Evolutionary conservation across 495 filamentous ascomycete species (phyloP).

Genomic region (Filosporella fistucella): DNA sequence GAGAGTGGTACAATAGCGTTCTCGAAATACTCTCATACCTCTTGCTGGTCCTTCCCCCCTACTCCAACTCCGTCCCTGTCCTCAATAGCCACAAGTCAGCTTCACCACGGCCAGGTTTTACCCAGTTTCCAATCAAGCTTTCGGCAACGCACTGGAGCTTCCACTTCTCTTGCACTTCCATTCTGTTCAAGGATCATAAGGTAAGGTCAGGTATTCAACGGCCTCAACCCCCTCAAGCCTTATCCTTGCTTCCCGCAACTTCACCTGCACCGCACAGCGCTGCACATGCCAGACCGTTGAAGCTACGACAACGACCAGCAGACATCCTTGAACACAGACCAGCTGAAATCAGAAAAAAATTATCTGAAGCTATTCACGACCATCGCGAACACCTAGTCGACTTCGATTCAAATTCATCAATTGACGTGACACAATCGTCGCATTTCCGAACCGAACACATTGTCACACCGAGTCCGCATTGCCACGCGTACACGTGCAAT

Average conservation of each 20-base stretch:
- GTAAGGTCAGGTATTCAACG: not conserved
- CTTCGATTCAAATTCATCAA: not conserved
- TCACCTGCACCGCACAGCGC: constrained; percentile 4
- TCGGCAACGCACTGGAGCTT: constrained; percentile 7
- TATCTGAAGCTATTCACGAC: constrained; percentile 20
- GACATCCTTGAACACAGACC: too few relatives aligned
- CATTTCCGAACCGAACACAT: not conserved
- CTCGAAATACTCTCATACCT: too few relatives aligned
- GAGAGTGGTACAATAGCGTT: too few relatives aligned
- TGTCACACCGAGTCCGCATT: not conserved
- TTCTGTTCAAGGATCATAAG: not conserved
- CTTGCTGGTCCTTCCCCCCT: not conserved
- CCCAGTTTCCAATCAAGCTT: constrained; percentile 18
- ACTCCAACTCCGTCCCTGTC: not conserved
- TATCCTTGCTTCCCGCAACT: constrained; percentile 19
- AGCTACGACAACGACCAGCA: too few relatives aligned
- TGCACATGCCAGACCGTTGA: constrained; percentile 19
- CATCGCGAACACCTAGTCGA: not conserved
- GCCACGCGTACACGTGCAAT: constrained; percentile 9
- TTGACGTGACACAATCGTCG: constrained; percentile 18
- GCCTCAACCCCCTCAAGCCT: constrained; percentile 16
- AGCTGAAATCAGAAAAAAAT: too few relatives aligned
- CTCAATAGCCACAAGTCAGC: not conserved
- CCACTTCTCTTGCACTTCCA: not conserved
- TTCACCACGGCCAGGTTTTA: not conserved